Base-by-base conservation (phyloP, 2,329 filamentous ascomycete genomes). In the Alternaria sp. region DNA sequence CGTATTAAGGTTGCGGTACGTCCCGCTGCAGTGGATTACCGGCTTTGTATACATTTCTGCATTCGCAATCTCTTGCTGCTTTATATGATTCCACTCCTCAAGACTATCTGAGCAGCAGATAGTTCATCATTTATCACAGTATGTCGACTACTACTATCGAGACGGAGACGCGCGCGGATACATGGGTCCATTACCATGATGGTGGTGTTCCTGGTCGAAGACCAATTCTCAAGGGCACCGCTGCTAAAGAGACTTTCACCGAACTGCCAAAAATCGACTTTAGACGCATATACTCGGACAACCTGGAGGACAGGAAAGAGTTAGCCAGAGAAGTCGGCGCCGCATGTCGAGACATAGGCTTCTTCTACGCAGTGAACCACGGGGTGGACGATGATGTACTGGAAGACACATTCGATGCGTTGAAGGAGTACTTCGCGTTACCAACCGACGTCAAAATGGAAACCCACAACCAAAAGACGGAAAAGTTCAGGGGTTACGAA, bases 401-500 rank as follows among this genome's bases (percentile, higher is more conserved):
- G 36, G 65, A 72, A 8, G 69, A 71, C 7, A 79, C 77, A 0
- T 77, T 79, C 23, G 63, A 69, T 1, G 73, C 73, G 5, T 63
- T 76, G 30, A 69, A 70, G 56, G 63, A 64, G 15, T 80, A 74
- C 67, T 80, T 80, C 61, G 68, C 66, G 6, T 62, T 79, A 10
- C 70, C 71, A 3, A 67, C 55, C 7, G 73, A 78, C 8, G 61
- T 75, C 25, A 80, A 80, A 61, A 80, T 80, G 78, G 73, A 78
- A 43, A 71, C 71, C 5, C 76, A 79, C 40, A 76, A 78, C 8
- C 72, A 79, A 44, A 79, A 79, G 63, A 78, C 72, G 3, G 61
- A 73, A 5, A 76, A 73, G 45, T 77, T 79, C 43, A 70, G 74
- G 46, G 79, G 79, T 11, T 80, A 79, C 43, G 77, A 80, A 64